Conservation (phyloP, 192 early-diverging fungal genomes). For the Podila verticillata region DNA sequence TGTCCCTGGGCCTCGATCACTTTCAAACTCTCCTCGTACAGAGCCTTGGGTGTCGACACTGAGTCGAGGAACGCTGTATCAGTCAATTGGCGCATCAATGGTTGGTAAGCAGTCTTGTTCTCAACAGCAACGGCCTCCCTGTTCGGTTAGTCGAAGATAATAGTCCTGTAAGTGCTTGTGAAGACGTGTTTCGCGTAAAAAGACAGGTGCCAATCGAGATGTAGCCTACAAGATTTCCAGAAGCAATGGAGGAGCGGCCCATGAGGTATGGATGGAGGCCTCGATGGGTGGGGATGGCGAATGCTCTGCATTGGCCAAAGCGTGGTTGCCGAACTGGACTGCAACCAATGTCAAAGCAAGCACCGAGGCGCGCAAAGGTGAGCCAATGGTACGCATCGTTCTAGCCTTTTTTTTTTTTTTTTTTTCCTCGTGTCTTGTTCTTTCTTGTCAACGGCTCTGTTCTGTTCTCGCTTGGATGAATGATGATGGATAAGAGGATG, state of each 20-base stretch:
- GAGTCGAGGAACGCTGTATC: conserved; percentile 30
- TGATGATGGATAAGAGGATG: no score
- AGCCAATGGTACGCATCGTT: conserved; percentile 21
- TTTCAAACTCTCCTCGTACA: conserved; percentile 60
- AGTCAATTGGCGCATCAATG: conserved; percentile 67
- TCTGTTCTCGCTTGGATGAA: no score
- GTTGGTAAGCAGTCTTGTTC: conserved; percentile 70
- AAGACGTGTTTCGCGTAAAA: neutral
- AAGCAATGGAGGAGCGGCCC: conserved; percentile 73
- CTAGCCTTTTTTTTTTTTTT: neutral
- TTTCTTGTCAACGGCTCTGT: no score
- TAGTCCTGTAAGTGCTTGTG: neutral
- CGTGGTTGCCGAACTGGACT: conserved; percentile 10
- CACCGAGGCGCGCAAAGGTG: conserved; percentile 27
- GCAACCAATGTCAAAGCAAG: conserved; percentile 38
- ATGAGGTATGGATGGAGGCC: conserved; percentile 59
- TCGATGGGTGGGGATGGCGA: conserved; percentile 59
- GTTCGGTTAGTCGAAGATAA: neutral
- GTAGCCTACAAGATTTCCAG: conserved; percentile 80
- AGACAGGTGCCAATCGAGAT: neutral
- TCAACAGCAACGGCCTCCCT: conserved; percentile 75
- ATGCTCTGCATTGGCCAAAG: conserved; percentile 11
- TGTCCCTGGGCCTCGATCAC: conserved; percentile 61
- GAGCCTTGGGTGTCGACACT: conserved; percentile 46
- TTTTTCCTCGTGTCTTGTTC: neutral